Evolutionary conservation across 306 rosid genomes (phyloP), one percentile per base, ranked within the genome.

Genomic region (Citrullus amarus): DNA sequence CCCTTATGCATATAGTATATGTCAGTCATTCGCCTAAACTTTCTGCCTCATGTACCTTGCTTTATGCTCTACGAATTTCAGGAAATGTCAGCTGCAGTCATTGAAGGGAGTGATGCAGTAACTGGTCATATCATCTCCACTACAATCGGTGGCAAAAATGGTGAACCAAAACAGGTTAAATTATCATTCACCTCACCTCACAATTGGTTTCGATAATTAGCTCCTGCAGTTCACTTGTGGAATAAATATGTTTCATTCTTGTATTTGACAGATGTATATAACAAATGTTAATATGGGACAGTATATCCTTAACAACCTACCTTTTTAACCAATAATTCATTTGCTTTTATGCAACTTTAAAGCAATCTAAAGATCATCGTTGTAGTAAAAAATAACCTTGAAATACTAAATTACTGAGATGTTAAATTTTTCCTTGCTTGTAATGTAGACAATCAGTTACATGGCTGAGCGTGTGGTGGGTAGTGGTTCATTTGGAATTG

Each of bases 401-500:
- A 46, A 55, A 54, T 54, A 10, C 55, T 77, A 13, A 28, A 32
- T 39, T 46, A 13, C 50, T 17, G 41, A 48, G 5, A 68, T 68
- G 20, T 28, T 44, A 15, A 71, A 53, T 8, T 58, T 82, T 65
- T 50, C 12, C 48, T 39, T 57, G 63, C 81, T 84, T 83, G 89
- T 92, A 92, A 96, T 85, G 90, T 93, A 92, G 98, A 95, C 98
- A 41, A 85, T 92, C 88, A 95, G 97, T 85, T 95, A 92, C 89
- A 95, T 95, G 98, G 98, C 98, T 4, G 97, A 95, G 84, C 95
- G 97, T 68, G 93, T 90, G 82, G 98, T 92, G 63, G 98, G 98
- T 75, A 92, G 92, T 46, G 97, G 97, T 80, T 95, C 98, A 56
- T 92, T 95, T 78, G 98, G 98, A 78, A 83, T 91, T 51, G 98